A percentile compares a stretch with the other conserved stretches of the same genome.
Evolutionary conservation across 2,329 filamentous ascomycete species (phyloP).

Genomic region (Alternaria hordeiaustralica): DNA sequence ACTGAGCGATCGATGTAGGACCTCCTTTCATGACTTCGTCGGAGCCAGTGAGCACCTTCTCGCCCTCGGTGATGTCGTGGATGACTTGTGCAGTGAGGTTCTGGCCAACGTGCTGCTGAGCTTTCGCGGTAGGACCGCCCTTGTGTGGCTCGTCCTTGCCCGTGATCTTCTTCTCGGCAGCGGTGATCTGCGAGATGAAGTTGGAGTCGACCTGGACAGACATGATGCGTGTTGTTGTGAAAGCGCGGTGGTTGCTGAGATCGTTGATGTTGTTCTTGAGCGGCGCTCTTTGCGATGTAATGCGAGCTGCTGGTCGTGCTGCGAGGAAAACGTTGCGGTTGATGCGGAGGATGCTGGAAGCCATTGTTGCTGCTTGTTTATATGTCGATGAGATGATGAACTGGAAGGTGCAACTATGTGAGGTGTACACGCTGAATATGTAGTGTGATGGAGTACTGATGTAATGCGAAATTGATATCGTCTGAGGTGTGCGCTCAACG

Average conservation of each 20-base stretch:
- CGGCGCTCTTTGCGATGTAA: neutral
- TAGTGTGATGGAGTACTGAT: conserved; percentile 10
- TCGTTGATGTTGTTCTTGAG: conserved; percentile 1
- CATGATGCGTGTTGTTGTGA: conserved; percentile 22
- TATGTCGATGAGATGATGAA: neutral
- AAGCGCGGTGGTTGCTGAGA: conserved; percentile 10
- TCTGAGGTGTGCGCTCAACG: neutral
- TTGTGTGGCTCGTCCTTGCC: conserved; percentile 43
- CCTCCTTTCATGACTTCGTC: conserved; percentile 45
- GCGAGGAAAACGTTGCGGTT: conserved; percentile 5
- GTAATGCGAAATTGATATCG: conserved; percentile 5
- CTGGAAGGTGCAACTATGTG: neutral
- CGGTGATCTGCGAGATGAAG: conserved; percentile 51
- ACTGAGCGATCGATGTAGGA: conserved; percentile 50
- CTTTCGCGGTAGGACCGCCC: conserved; percentile 52
- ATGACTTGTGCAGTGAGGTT: conserved; percentile 44
- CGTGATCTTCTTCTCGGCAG: conserved; percentile 51
- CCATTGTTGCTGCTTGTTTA: conserved; percentile 2
- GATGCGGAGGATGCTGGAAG: conserved; percentile 8
- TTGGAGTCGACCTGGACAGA: conserved; percentile 43
- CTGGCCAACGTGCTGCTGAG: conserved; percentile 47
- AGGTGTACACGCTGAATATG: neutral
- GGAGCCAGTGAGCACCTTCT: conserved; percentile 50
- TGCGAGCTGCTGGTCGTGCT: neutral
- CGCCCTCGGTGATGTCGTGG: conserved; percentile 52